Conservation (phyloP, 2,329 filamentous ascomycete species). For the Claviceps sp. region DNA sequence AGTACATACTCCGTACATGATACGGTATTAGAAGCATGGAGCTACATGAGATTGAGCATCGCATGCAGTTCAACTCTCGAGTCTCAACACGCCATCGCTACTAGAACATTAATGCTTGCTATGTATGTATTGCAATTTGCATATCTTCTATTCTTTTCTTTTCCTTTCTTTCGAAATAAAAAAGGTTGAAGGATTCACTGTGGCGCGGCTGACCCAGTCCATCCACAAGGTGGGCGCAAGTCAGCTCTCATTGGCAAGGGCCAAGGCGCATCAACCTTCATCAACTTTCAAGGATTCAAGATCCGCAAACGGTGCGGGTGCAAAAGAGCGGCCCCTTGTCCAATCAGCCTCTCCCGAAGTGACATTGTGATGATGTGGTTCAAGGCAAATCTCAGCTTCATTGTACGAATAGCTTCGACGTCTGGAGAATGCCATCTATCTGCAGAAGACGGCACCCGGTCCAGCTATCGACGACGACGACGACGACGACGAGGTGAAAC, state of each 20-base stretch:
- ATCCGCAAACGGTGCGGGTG: background rate
- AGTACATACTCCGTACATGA: no score
- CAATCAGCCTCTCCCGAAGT: background rate
- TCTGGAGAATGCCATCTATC: background rate
- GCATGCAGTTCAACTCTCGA: no score
- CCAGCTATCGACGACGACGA: conserved; percentile 16
- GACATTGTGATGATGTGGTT: background rate
- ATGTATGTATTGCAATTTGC: no score
- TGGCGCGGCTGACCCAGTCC: background rate
- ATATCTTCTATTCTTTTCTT: no score
- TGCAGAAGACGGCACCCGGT: conserved; percentile 11
- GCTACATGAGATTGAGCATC: no score
- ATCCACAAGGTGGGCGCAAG: background rate
- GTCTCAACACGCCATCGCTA: no score
- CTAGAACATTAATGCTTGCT: no score
- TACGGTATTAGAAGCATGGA: no score
- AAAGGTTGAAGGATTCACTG: background rate
- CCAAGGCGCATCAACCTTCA: no score
- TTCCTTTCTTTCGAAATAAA: background rate
- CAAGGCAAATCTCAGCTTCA: background rate
- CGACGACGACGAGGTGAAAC: conserved; percentile 4
- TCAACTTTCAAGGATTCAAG: background rate
- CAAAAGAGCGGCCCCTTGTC: background rate
- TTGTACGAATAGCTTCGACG: background rate
- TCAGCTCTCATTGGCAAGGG: background rate